Conservation (phyloP, 176 grass and related monocot species). For the Poa pratensis region DNA sequence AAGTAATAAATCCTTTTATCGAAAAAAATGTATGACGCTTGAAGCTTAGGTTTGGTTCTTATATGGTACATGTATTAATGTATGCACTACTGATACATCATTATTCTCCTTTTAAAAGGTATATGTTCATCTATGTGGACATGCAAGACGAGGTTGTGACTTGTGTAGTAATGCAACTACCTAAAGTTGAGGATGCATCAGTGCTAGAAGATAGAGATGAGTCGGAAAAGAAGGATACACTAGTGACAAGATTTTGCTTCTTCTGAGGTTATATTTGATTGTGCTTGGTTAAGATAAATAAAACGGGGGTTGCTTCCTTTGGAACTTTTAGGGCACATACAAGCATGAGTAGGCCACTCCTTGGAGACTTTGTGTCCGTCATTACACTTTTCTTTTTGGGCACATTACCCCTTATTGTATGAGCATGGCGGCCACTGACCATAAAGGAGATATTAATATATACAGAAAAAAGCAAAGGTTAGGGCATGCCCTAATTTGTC, state of each 20-base stretch:
- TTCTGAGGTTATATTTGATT: constrained; percentile 34
- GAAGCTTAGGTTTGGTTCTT: constrained; percentile 48
- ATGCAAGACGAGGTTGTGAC: constrained; percentile 13
- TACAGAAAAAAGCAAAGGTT: constrained; percentile 35
- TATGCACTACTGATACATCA: constrained; percentile 33
- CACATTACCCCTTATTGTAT: constrained; percentile 51
- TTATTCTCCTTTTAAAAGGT: constrained; percentile 10
- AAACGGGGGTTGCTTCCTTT: constrained; percentile 48
- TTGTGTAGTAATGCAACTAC: constrained; percentile 7
- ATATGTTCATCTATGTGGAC: constrained; percentile 28
- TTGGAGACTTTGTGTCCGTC: constrained; percentile 55
- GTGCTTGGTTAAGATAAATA: constrained; percentile 1
- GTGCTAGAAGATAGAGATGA: neutral
- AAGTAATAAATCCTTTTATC: no score
- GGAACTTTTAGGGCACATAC: constrained; percentile 65
- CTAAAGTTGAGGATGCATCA: constrained; percentile 2
- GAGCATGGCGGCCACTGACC: constrained; percentile 44
- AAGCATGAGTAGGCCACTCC: constrained; percentile 63
- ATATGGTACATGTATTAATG: neutral
- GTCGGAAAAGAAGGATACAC: constrained; percentile 21
- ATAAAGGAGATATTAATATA: constrained; percentile 27
- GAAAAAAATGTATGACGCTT: constrained; percentile 51
- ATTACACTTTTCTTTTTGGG: constrained; percentile 44
- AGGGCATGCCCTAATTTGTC: neutral
- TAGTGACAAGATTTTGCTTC: constrained; percentile 20